These are phyloP conservation scores for Melaleuca quinquenervia DNA, from an alignment of 345 rosid genomes.

Conservation along the genomic window DNA sequence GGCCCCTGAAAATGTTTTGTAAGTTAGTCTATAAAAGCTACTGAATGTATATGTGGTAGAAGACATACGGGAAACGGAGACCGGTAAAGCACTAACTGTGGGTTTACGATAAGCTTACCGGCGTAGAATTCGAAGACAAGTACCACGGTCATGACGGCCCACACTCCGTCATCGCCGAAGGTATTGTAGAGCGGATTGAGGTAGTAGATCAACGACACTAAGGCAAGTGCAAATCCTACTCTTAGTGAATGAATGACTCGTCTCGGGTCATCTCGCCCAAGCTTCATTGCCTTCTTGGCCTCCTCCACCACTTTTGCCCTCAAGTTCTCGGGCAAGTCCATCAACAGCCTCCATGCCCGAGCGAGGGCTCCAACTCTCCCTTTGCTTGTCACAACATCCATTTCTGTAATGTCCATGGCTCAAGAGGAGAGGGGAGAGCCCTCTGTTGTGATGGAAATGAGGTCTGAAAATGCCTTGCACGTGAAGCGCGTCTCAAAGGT, in stretches of 20 bases:
- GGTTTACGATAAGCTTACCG: slow-evolving; percentile 22
- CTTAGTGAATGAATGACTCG: slow-evolving; percentile 58
- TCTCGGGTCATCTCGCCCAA: slow-evolving; percentile 68
- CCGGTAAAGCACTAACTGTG: background rate
- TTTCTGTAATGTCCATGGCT: background rate
- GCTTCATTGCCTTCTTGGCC: slow-evolving; percentile 10
- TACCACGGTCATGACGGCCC: slow-evolving; percentile 89
- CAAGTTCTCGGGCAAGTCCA: background rate
- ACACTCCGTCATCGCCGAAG: slow-evolving; percentile 56
- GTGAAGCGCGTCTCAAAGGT: background rate
- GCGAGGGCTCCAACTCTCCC: background rate
- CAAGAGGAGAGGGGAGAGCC: background rate
- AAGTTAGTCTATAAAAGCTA: background rate
- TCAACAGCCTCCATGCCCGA: background rate
- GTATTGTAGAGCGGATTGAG: slow-evolving; percentile 41
- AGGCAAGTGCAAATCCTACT: slow-evolving; percentile 54
- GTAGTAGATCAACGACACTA: slow-evolving; percentile 56
- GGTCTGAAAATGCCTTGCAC: background rate
- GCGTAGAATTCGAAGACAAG: slow-evolving; percentile 73
- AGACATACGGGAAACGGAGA: background rate
- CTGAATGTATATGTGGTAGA: background rate
- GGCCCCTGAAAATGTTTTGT: slow-evolving; percentile 18
- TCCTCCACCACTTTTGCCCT: slow-evolving; percentile 4
- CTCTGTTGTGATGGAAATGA: background rate
- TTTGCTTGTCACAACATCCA: background rate